phyloP scores from a whole-genome alignment of 129 eudicot species.

The Tanacetum coccineum region DNA sequence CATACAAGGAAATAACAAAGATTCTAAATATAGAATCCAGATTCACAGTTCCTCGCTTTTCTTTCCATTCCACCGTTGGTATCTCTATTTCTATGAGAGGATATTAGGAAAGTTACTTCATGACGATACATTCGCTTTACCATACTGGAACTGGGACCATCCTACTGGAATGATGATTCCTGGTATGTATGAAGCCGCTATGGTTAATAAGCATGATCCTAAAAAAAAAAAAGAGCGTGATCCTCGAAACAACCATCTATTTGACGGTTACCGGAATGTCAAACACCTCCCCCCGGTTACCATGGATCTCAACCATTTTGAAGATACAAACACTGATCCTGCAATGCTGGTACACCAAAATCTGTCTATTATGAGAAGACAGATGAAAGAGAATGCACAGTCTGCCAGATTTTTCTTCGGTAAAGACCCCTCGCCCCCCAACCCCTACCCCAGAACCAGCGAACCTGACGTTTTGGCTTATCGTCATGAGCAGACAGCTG shows the following conservation, averaged over 20 bases:
- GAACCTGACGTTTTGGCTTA: slow-evolving; percentile 1
- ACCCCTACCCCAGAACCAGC: background rate
- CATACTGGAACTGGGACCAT: slow-evolving; percentile 49
- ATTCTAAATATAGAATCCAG: slow-evolving; percentile 8
- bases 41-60: slow-evolving; percentile 49
- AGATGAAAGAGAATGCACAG: slow-evolving; percentile 6
- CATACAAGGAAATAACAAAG: slow-evolving; percentile 23
- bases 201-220: too few species aligned
- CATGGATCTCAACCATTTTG: background rate
- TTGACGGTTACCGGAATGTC: slow-evolving; percentile 25
- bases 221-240: too few species aligned
- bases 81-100: slow-evolving; percentile 42
- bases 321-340: background rate
- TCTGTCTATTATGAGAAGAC: slow-evolving; percentile 22
- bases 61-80: slow-evolving; percentile 50
- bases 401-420: too few species aligned
- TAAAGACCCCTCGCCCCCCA: too few species aligned
- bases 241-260: background rate
- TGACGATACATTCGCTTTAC: slow-evolving; percentile 41
- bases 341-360: background rate
- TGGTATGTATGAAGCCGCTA: slow-evolving; percentile 1
- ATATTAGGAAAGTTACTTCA: slow-evolving; percentile 37
- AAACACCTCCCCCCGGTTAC: slow-evolving; percentile 27
- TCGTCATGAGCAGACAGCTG: background rate
- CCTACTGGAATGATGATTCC: slow-evolving; percentile 38